A percentile compares a stretch with the other conserved stretches of the same genome.
These are phyloP conservation scores for Aegilops umbellulata DNA, from an alignment of 176 grass and related monocot genomes.

Conservation along the genomic window DNA sequence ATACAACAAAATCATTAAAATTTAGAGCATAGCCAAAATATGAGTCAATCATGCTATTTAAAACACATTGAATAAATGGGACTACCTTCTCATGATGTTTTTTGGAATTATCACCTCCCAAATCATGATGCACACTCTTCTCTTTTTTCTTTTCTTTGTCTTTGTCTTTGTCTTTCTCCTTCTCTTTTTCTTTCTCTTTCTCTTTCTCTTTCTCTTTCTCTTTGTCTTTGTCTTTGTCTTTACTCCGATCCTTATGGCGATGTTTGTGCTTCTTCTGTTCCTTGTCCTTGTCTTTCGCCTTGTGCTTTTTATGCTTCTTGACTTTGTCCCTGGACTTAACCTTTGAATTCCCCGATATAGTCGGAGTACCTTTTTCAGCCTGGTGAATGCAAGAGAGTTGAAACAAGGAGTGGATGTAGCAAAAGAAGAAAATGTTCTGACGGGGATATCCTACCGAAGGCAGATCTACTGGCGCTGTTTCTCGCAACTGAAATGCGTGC, in stretches of 20 bases:
- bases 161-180: constrained; percentile 28
- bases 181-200: constrained; percentile 64
- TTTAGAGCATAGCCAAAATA: constrained; percentile 18
- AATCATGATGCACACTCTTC: constrained; percentile 80
- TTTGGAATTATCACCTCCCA: constrained; percentile 68
- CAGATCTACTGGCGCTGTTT: constrained; percentile 79
- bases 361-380: constrained; percentile 84
- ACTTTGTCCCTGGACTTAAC: constrained; percentile 78
- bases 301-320: constrained; percentile 88
- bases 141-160: constrained; percentile 89
- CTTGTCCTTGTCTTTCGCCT: constrained; percentile 83
- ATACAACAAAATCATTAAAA: constrained; percentile 8
- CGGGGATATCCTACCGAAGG: constrained; percentile 70
- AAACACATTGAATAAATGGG: constrained; percentile 3
- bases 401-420: not conserved
- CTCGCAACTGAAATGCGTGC: constrained; percentile 85
- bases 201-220: constrained; percentile 39
- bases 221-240: constrained; percentile 80
- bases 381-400: constrained; percentile 29
- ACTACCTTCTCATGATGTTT: constrained; percentile 90
- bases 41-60: not conserved
- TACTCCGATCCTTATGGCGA: constrained; percentile 87
- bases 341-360: constrained; percentile 74
- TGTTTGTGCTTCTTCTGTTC: constrained; percentile 99
- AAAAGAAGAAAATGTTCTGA: constrained; percentile 12